These are phyloP conservation scores for Scheffersomyces segobiensis DNA, from an alignment of 1,139 yeast species.

Conservation along the genomic window DNA sequence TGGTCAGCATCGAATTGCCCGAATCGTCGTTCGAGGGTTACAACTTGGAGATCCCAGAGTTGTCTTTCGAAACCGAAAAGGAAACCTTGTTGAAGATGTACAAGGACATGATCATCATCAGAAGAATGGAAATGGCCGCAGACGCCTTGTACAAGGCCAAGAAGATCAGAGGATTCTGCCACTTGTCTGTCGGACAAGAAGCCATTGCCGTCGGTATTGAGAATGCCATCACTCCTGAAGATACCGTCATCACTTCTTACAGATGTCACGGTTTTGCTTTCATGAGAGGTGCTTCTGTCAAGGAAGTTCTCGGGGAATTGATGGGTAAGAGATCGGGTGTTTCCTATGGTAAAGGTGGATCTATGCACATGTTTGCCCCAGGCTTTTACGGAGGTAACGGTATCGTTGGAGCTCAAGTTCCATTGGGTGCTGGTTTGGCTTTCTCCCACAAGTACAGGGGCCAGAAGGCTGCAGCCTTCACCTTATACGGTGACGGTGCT, in stretches of 20 bases:
- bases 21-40: conserved; percentile 83
- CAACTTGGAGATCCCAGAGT: conserved; percentile 71
- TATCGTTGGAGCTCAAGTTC: conserved; percentile 99
- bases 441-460: conserved; percentile 94
- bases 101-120: conserved; percentile 89
- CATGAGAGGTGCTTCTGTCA: conserved; percentile 93
- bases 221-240: conserved; percentile 81
- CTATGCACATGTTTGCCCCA: conserved; percentile 97
- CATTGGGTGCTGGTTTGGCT: conserved; percentile 95
- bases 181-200: conserved; percentile 98
- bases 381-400: conserved; percentile 99
- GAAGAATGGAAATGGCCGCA: conserved; percentile 99
- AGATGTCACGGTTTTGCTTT: conserved; percentile 98
- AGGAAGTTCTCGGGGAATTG: conserved; percentile 88
- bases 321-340: conserved; percentile 97
- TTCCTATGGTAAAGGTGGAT: conserved; percentile 97
- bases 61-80: conserved; percentile 77
- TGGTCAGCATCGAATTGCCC: conserved; percentile 63
- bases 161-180: conserved; percentile 98
- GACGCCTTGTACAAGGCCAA: conserved; percentile 98
- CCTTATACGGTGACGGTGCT: conserved; percentile 98
- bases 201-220: conserved; percentile 98
- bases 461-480: conserved; percentile 78
- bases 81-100: conserved; percentile 84
- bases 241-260: conserved; percentile 92